phyloP scores from a whole-genome alignment of 805 yeast genomes.

The Kodamaea jinghongensis region DNA sequence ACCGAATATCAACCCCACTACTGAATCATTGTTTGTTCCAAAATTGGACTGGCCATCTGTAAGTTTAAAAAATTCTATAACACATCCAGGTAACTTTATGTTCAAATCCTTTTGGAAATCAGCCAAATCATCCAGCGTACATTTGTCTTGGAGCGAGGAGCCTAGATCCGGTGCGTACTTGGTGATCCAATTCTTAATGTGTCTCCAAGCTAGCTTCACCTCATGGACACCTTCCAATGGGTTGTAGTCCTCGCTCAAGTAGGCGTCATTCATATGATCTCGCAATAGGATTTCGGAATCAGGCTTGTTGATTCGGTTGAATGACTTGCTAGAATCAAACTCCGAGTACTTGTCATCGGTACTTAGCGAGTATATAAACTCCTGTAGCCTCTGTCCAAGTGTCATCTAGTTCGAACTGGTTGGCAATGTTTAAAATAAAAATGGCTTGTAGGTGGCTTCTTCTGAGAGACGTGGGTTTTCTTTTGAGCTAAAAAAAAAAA shows the following conservation, averaged over 20 bases:
- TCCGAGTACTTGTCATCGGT: conserved; percentile 73
- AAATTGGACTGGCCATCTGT: conserved; percentile 84
- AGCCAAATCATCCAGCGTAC: conserved; percentile 73
- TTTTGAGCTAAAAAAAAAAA: too few species aligned
- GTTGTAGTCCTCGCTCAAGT: conserved; percentile 30
- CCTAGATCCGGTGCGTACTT: conserved; percentile 77
- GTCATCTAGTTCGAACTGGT: conserved; percentile 14
- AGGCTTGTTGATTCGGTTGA: conserved; percentile 42
- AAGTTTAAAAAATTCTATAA: conserved; percentile 70
- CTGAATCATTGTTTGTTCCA: conserved; percentile 64
- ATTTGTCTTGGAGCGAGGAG: conserved; percentile 74
- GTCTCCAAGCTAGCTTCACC: conserved; percentile 78
- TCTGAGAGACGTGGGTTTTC: too few species aligned
- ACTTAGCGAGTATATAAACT: conserved; percentile 59
- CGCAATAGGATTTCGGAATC: conserved; percentile 32
- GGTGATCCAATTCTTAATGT: conserved; percentile 80
- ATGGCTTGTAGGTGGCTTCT: too few species aligned
- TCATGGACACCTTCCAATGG: conserved; percentile 69
- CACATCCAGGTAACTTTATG: conserved; percentile 72
- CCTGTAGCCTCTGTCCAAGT: conserved; percentile 46
- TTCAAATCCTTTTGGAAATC: conserved; percentile 83
- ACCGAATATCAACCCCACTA: conserved; percentile 75
- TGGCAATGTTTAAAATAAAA: too few species aligned
- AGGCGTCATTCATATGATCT: conserved; percentile 22
- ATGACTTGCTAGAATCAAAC: conserved; percentile 49